Percentiles rank a stretch among this genome's conserved stretches.
Evolutionary conservation across 495 filamentous ascomycete species (phyloP).

Genomic region (Hamigera avellanea): DNA sequence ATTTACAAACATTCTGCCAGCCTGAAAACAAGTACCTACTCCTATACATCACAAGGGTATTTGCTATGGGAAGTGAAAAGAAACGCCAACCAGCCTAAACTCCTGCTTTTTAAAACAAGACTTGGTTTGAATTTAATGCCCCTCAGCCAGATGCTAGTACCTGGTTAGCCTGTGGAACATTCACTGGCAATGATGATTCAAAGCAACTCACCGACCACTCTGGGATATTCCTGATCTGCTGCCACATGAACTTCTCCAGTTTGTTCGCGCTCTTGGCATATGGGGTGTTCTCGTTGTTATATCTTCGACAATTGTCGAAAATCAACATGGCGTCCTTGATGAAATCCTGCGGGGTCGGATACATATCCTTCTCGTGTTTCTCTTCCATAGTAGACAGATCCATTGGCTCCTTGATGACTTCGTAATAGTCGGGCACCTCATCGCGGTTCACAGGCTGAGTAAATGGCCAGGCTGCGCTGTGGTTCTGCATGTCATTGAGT

Average conservation of each 20-base stretch:
- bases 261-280: slow-evolving; percentile 95
- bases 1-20: too few species aligned
- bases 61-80: slow-evolving; percentile 1
- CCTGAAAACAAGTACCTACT: too few species aligned
- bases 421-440: slow-evolving; percentile 90
- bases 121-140: slow-evolving; percentile 16
- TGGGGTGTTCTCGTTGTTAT: slow-evolving; percentile 90
- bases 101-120: not conserved
- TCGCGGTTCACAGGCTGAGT: slow-evolving; percentile 87
- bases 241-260: slow-evolving; percentile 94
- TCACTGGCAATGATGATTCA: not conserved
- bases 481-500: slow-evolving; percentile 91
- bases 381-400: slow-evolving; percentile 92
- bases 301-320: slow-evolving; percentile 89
- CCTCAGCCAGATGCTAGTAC: slow-evolving; percentile 37
- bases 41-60: too few species aligned
- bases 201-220: slow-evolving; percentile 73
- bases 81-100: not conserved
- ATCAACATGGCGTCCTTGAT: slow-evolving; percentile 82
- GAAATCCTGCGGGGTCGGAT: slow-evolving; percentile 86
- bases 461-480: slow-evolving; percentile 87
- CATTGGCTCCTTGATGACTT: slow-evolving; percentile 95
- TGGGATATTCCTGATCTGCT: slow-evolving; percentile 81
- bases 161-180: slow-evolving; percentile 4
- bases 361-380: slow-evolving; percentile 88